Conservation (phyloP, 2,329 filamentous ascomycete genomes). For the Aschersonia sp. region DNA sequence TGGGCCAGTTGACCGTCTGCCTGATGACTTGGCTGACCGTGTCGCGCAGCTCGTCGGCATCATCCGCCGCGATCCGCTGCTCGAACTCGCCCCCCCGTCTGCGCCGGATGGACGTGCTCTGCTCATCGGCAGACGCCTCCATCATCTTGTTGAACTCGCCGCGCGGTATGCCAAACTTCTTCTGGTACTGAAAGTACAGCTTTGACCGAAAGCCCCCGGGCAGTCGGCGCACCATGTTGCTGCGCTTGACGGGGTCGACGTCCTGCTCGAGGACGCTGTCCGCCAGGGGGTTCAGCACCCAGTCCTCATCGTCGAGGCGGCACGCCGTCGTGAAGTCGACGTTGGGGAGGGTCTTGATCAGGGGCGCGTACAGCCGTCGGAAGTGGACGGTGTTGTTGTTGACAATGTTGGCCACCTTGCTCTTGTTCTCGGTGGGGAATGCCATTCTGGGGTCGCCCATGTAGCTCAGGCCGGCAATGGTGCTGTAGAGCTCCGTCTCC, state of each 20-base stretch:
- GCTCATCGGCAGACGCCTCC: constrained; percentile 54
- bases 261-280: constrained; percentile 68
- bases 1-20: constrained; percentile 85
- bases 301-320: constrained; percentile 22
- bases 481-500: constrained; percentile 76
- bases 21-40: constrained; percentile 66
- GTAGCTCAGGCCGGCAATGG: constrained; percentile 86
- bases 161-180: constrained; percentile 73
- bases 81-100: constrained; percentile 78
- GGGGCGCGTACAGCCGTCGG: constrained; percentile 74
- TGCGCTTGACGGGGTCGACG: constrained; percentile 79
- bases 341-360: constrained; percentile 84
- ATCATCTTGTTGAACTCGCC: constrained; percentile 78
- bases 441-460: constrained; percentile 94
- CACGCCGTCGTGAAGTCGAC: constrained; percentile 53
- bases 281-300: constrained; percentile 28
- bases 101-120: constrained; percentile 49
- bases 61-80: constrained; percentile 60
- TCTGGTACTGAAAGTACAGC: constrained; percentile 89
- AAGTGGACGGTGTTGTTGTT: constrained; percentile 84
- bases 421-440: constrained; percentile 75
- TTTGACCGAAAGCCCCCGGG: constrained; percentile 77
- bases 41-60: constrained; percentile 48
- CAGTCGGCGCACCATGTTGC: constrained; percentile 90
- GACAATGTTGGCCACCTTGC: constrained; percentile 90